Evolutionary conservation across 2,329 filamentous ascomycete species (phyloP).

Genomic region (Fusarium begoniae): DNA sequence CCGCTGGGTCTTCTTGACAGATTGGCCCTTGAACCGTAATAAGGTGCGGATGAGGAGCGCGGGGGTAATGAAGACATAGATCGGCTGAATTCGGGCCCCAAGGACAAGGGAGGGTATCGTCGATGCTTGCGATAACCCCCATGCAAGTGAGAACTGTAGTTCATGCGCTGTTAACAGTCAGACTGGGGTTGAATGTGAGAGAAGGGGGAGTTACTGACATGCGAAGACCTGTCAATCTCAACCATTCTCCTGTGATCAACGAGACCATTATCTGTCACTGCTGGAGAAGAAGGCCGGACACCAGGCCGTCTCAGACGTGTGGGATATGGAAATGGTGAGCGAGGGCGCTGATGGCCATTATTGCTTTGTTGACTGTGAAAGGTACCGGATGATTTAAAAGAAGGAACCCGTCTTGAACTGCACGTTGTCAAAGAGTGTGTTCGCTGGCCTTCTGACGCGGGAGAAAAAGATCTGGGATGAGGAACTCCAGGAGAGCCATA

Average conservation of each 20-base stretch:
- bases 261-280: slow-evolving; percentile 57
- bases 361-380: slow-evolving; percentile 58
- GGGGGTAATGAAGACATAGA: slow-evolving; percentile 53
- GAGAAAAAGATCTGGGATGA: slow-evolving; percentile 53
- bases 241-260: slow-evolving; percentile 62
- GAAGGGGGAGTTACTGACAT: slow-evolving; percentile 48
- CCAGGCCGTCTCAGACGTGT: slow-evolving; percentile 65
- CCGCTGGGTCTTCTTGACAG: slow-evolving; percentile 51
- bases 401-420: slow-evolving; percentile 57
- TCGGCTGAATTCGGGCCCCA: slow-evolving; percentile 52
- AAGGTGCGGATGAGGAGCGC: slow-evolving; percentile 41
- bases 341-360: slow-evolving; percentile 58
- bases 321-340: slow-evolving; percentile 68
- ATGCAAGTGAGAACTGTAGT: slow-evolving; percentile 54
- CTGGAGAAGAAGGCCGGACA: slow-evolving; percentile 59
- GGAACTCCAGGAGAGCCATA: slow-evolving; percentile 62
- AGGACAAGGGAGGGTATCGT: slow-evolving; percentile 50
- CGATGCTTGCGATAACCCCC: slow-evolving; percentile 48
- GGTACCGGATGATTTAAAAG: slow-evolving; percentile 58
- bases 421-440: slow-evolving; percentile 66
- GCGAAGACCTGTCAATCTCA: slow-evolving; percentile 58
- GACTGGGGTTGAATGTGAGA: background rate
- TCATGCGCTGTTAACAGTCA: slow-evolving; percentile 52
- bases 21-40: slow-evolving; percentile 28
- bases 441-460: slow-evolving; percentile 55